phyloP scores from a whole-genome alignment of 1,284 basidiomycete genomes.

The Exobasidium cylindrosporum region DNA sequence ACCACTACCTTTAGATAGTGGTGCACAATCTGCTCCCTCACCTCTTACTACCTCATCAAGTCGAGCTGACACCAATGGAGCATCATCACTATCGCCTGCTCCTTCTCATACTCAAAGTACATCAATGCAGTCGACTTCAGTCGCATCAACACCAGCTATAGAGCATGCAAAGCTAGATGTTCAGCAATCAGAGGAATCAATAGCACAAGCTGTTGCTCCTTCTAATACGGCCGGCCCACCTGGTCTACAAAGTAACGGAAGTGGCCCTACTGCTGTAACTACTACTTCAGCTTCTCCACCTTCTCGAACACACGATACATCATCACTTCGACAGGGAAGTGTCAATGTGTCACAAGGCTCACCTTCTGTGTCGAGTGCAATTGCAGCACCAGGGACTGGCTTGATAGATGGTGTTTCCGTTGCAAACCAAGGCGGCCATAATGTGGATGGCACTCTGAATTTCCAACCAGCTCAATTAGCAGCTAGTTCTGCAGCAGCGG shows the following conservation, averaged over 20 bases:
- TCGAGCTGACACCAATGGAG: constrained; percentile 15
- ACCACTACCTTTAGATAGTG: constrained; percentile 69
- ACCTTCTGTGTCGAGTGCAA: background rate
- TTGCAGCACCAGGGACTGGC: constrained; percentile 7
- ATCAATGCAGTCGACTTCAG: constrained; percentile 1
- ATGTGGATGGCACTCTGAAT: background rate
- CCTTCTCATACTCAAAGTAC: constrained; percentile 5
- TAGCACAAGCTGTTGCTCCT: constrained; percentile 4
- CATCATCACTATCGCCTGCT: background rate
- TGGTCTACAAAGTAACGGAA: constrained; percentile 18
- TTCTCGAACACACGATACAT: background rate
- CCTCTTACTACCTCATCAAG: constrained; percentile 19
- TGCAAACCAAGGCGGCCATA: constrained; percentile 12
- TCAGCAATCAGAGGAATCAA: background rate
- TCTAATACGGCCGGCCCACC: constrained; percentile 19
- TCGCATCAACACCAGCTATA: constrained; percentile 15
- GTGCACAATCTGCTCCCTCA: constrained; percentile 84
- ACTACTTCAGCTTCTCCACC: background rate
- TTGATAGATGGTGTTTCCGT: background rate
- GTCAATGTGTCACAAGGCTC: background rate
- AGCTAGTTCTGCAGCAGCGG: constrained; percentile 58
- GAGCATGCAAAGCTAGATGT: constrained; percentile 12
- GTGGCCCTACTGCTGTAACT: no score
- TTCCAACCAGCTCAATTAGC: constrained; percentile 47
- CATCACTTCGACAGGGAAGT: background rate